phyloP scores from a whole-genome alignment of 1,284 basidiomycete genomes.

The Tilletia caries region DNA sequence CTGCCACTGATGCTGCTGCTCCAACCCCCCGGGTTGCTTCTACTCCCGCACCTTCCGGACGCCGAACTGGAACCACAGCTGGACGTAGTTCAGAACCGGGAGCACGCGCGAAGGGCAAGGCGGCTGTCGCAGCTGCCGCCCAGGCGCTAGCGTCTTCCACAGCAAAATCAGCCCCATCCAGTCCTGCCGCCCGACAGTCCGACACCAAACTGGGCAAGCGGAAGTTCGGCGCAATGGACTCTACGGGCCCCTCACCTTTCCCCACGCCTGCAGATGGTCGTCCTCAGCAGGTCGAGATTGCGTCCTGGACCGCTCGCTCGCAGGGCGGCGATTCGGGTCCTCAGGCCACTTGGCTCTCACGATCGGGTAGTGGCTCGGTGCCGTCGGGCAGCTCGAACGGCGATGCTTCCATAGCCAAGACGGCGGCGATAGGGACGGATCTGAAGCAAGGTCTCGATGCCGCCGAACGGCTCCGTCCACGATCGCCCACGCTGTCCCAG shows the following conservation, averaged over 20 bases:
- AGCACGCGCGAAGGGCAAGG: too few species aligned
- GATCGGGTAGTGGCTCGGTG: background rate
- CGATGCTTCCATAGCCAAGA: background rate
- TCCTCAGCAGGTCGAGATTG: slow-evolving; percentile 2
- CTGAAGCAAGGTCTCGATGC: background rate
- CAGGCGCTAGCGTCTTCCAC: too few species aligned
- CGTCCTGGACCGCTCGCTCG: background rate
- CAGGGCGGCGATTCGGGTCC: background rate
- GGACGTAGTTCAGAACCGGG: too few species aligned
- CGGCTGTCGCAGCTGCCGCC: too few species aligned
- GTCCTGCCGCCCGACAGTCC: too few species aligned
- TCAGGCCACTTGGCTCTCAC: background rate
- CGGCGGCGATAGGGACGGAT: too few species aligned
- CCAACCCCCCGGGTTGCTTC: too few species aligned
- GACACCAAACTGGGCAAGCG: background rate
- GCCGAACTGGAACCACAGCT: too few species aligned
- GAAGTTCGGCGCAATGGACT: background rate
- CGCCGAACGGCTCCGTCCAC: background rate
- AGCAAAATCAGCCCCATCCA: too few species aligned
- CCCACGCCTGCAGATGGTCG: background rate
- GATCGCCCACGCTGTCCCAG: background rate
- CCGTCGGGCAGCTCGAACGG: background rate
- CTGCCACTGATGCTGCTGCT: too few species aligned
- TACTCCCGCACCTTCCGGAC: too few species aligned
- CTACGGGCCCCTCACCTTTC: background rate